A percentile compares a stretch with the other conserved stretches of the same genome.
Evolutionary conservation across 768 basidiomycete species (phyloP).

Genomic region (Chiua virens): DNA sequence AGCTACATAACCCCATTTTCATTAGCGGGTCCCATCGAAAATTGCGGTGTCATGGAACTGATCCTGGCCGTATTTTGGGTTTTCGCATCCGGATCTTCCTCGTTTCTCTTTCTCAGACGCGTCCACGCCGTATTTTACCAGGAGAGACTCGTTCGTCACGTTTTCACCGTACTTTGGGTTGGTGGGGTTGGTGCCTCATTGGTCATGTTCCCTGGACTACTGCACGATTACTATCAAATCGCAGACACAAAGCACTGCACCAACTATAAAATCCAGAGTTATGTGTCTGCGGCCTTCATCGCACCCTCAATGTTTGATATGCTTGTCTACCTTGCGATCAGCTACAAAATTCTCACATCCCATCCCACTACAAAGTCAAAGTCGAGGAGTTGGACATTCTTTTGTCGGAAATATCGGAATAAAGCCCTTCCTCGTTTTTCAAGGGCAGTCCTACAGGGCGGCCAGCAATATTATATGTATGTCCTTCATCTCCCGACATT

Average conservation of each 20-base stretch:
- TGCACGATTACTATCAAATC: conserved; percentile 26
- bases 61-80: conserved; percentile 16
- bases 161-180: conserved; percentile 36
- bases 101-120: conserved; percentile 39
- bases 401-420: conserved; percentile 21
- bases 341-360: conserved; percentile 27
- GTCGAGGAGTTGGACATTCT: conserved; percentile 13
- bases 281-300: conserved; percentile 28
- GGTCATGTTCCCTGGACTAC: conserved; percentile 26
- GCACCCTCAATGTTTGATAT: conserved; percentile 33
- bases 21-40: conserved; percentile 22
- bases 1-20: background rate
- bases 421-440: conserved; percentile 34
- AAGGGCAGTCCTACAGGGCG: conserved; percentile 34
- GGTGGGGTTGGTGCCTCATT: conserved; percentile 25
- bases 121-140: conserved; percentile 35
- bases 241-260: conserved; percentile 36
- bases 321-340: conserved; percentile 35
- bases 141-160: conserved; percentile 14
- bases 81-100: conserved; percentile 28
- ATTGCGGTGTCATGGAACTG: conserved; percentile 19
- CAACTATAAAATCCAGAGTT: conserved; percentile 20
- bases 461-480: conserved; percentile 41
- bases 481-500: background rate
- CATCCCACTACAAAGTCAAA: conserved; percentile 11